Conservation (phyloP, 495 filamentous ascomycete genomes). For the Penicillium lividum region DNA sequence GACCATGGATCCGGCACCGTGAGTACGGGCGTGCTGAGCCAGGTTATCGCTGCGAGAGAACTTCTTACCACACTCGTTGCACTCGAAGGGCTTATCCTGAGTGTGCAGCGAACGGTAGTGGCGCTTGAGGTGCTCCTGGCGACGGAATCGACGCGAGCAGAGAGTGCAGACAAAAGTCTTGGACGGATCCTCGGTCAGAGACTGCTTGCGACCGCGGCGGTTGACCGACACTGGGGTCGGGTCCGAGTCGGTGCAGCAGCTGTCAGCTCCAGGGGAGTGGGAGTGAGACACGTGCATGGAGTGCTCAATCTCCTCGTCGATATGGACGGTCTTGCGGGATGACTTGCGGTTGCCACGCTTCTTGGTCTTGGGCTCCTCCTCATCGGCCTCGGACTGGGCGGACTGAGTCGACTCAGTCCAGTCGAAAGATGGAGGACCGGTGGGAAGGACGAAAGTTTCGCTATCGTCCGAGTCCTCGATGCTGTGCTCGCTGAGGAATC, state of each 20-base stretch:
- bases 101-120: conserved; percentile 99
- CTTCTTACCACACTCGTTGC: conserved; percentile 96
- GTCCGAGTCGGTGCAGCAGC: conserved; percentile 31
- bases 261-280: conserved; percentile 14
- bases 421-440: conserved; percentile 46
- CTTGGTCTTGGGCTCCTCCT: conserved; percentile 60
- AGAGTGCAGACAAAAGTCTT: conserved; percentile 98
- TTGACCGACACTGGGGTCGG: conserved; percentile 66
- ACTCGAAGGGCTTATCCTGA: conserved; percentile 97
- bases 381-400: conserved; percentile 23
- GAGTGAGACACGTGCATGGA: conserved; percentile 19
- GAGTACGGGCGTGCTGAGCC: conserved; percentile 91
- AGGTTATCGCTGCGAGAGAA: conserved; percentile 98
- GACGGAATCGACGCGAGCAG: conserved; percentile 95
- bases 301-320: conserved; percentile 36
- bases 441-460: conserved; percentile 56
- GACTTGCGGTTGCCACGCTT: conserved; percentile 53
- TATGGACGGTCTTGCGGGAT: conserved; percentile 48
- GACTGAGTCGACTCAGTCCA: conserved; percentile 33
- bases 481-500: conserved; percentile 71
- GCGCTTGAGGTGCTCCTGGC: conserved; percentile 98
- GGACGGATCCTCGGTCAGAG: conserved; percentile 93
- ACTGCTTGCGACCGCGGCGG: conserved; percentile 97
- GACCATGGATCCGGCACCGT: conserved; percentile 84
- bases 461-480: conserved; percentile 75